Evolutionary conservation across 495 filamentous ascomycete species (phyloP).

Genomic region (Aspergillus saccharolyticus): DNA sequence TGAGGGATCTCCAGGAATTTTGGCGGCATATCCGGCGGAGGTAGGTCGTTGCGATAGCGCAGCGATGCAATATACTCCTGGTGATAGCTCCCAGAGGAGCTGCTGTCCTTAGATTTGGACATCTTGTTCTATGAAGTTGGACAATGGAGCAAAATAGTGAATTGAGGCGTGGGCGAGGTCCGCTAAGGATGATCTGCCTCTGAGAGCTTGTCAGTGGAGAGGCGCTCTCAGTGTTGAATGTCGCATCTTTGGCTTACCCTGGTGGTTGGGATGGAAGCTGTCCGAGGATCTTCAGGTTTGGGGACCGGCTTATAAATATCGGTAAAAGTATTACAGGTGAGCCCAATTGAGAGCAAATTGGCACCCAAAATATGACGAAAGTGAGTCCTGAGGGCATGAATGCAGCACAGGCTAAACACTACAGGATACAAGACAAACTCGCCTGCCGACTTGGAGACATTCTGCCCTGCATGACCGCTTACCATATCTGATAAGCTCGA

Average conservation of each 20-base stretch:
- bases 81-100: slow-evolving; percentile 62
- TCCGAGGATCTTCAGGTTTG: neutral
- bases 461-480: slow-evolving; percentile 23
- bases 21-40: slow-evolving; percentile 85
- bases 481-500: slow-evolving; percentile 11
- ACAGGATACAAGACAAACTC: slow-evolving; percentile 14
- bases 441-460: slow-evolving; percentile 18
- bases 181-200: neutral
- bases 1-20: slow-evolving; percentile 97
- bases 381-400: neutral
- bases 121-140: slow-evolving; percentile 4
- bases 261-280: neutral
- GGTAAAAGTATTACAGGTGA: neutral
- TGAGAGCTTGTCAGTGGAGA: neutral
- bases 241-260: neutral
- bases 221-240: neutral
- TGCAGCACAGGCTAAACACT: neutral
- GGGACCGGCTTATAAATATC: neutral
- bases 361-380: neutral
- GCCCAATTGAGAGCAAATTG: neutral
- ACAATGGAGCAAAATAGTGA: too few relatives aligned
- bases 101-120: slow-evolving; percentile 39
- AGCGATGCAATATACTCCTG: slow-evolving; percentile 96
- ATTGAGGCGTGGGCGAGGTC: neutral
- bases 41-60: slow-evolving; percentile 89